A percentile compares a stretch with the other conserved stretches of the same genome.
These are phyloP conservation scores for Neonectria hederae DNA, from an alignment of 2,329 filamentous ascomycete species.

Conservation along the genomic window DNA sequence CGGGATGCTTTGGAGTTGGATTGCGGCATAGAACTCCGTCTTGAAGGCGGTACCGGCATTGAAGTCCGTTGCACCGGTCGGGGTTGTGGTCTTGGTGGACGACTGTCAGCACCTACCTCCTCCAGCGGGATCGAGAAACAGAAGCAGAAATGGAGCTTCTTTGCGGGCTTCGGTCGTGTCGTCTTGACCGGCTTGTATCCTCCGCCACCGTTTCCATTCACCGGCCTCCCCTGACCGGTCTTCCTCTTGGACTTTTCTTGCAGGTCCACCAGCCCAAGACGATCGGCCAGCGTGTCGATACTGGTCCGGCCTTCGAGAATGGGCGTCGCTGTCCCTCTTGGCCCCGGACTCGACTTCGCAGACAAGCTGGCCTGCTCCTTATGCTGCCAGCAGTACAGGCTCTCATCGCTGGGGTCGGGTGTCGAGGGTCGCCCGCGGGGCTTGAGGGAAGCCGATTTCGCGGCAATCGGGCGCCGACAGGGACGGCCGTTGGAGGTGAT, in stretches of 20 bases:
- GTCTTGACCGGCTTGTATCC: conserved; percentile 10
- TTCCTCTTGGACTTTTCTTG: conserved; percentile 53
- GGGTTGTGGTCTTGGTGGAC: conserved; percentile 57
- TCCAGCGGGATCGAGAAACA: conserved; percentile 63
- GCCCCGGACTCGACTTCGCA: conserved; percentile 57
- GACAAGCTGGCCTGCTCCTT: conserved; percentile 78
- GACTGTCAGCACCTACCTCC: conserved; percentile 49
- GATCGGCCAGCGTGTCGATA: conserved; percentile 85
- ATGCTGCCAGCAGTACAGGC: conserved; percentile 94
- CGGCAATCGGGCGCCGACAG: conserved; percentile 77
- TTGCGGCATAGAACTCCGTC: conserved; percentile 30
- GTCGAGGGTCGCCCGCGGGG: conserved; percentile 40
- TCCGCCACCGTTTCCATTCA: conserved; percentile 40
- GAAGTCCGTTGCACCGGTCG: conserved; percentile 54
- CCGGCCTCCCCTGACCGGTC: conserved; percentile 20
- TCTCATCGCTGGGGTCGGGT: conserved; percentile 64
- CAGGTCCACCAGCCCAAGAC: conserved; percentile 78
- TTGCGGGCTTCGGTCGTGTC: conserved; percentile 38
- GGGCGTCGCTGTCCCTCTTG: conserved; percentile 55
- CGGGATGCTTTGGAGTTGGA: conserved; percentile 10
- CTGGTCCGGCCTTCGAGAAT: conserved; percentile 75
- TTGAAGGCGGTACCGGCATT: conserved; percentile 30
- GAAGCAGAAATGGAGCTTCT: conserved; percentile 56
- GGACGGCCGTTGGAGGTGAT: conserved; percentile 84
- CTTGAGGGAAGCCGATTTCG: conserved; percentile 27